Percentiles rank a stretch among this genome's conserved stretches.
Conservation (phyloP, 768 basidiomycete genomes). For the Ephemerocybe angulata region DNA sequence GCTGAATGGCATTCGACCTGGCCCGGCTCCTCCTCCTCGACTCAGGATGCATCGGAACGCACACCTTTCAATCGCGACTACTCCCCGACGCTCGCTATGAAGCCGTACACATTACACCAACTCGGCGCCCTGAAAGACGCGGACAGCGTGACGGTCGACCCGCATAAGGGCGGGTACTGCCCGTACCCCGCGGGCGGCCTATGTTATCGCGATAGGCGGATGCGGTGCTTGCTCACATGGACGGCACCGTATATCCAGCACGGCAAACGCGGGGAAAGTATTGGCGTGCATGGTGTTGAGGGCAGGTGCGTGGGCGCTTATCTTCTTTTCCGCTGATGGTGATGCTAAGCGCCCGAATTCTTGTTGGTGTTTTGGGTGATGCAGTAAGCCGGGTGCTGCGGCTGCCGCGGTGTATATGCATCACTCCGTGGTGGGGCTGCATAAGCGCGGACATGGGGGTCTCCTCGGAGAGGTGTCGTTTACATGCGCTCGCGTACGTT, state of each 20-base stretch:
- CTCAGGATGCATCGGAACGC: conserved; percentile 2
- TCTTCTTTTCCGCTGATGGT: conserved; percentile 3
- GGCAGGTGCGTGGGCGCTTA: conserved; percentile 43
- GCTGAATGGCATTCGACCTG: conserved; percentile 3
- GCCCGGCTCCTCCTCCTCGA: background rate
- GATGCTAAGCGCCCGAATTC: too few species aligned
- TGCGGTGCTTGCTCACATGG: conserved; percentile 37
- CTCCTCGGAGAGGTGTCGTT: conserved; percentile 37
- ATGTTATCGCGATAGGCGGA: conserved; percentile 35
- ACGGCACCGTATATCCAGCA: conserved; percentile 25
- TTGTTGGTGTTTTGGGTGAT: too few species aligned
- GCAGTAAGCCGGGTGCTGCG: conserved; percentile 46
- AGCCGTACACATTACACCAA: conserved; percentile 24
- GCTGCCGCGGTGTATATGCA: conserved; percentile 34
- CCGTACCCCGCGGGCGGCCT: conserved; percentile 42
- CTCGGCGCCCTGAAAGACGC: conserved; percentile 23
- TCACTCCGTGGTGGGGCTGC: conserved; percentile 39
- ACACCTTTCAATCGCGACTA: conserved; percentile 9
- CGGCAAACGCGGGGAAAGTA: conserved; percentile 25
- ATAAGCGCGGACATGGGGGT: conserved; percentile 34
- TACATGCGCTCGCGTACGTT: conserved; percentile 31
- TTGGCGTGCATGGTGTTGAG: conserved; percentile 45
- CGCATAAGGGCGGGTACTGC: conserved; percentile 43
- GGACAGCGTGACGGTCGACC: conserved; percentile 38
- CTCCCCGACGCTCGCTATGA: conserved; percentile 28